phyloP scores from a whole-genome alignment of 257 asterid species.

The Haberlea rhodopensis region DNA sequence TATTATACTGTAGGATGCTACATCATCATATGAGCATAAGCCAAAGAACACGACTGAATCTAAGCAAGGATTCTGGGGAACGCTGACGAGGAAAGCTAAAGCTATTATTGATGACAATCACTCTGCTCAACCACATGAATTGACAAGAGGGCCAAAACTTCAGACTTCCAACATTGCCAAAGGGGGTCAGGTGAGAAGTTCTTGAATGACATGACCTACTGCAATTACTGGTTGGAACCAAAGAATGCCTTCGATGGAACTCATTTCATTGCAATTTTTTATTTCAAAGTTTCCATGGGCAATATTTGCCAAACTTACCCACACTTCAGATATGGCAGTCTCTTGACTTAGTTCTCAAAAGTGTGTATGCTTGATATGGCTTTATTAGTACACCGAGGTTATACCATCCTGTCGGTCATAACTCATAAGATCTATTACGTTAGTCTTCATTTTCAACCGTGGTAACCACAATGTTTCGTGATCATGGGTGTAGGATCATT shows the following conservation, averaged over 20 bases:
- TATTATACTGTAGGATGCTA: constrained; percentile 25
- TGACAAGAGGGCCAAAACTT: constrained; percentile 36
- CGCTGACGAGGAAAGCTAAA: constrained; percentile 82
- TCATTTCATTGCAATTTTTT: not conserved
- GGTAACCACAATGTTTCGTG: not conserved
- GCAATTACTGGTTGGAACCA: not conserved
- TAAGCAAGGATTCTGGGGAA: constrained; percentile 92
- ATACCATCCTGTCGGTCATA: not conserved
- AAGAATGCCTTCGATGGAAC: not conserved
- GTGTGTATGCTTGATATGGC: not conserved
- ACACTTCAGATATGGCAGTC: not conserved
- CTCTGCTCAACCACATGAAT: constrained; percentile 39
- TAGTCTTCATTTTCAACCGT: not conserved
- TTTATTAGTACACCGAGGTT: not conserved
- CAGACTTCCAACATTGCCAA: constrained; percentile 48
- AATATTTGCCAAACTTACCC: not conserved
- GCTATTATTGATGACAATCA: constrained; percentile 74
- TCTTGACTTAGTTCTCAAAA: not conserved
- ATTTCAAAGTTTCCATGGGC: not conserved
- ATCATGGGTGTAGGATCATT: not conserved
- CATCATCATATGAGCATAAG: constrained; percentile 37
- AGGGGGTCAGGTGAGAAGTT: constrained; percentile 51
- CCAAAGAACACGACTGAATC: constrained; percentile 59
- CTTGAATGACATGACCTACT: constrained; percentile 20
- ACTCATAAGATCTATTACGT: not conserved